Conservation (phyloP, 495 filamentous ascomycete genomes). For the Ascobolus immersus region DNA sequence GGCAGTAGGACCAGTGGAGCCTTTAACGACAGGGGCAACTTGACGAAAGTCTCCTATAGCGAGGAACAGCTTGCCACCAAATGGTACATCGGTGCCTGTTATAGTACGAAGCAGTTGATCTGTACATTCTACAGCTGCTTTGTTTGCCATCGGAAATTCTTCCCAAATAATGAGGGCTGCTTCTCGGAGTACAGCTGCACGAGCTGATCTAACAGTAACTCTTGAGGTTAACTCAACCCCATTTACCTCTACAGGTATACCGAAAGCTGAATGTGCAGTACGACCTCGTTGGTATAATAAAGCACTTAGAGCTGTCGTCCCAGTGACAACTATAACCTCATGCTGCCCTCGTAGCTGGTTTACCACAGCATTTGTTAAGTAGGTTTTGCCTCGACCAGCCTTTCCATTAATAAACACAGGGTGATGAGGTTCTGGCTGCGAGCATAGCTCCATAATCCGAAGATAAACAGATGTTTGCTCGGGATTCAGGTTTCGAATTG, state of each 20-base stretch:
- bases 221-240: not conserved
- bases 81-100: not conserved
- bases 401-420: conserved; percentile 4
- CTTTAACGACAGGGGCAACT: not conserved
- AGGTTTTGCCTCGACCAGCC: conserved; percentile 5
- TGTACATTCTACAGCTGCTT: not conserved
- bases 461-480: conserved; percentile 1
- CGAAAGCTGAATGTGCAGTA: not conserved
- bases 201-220: not conserved
- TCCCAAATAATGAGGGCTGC: not conserved
- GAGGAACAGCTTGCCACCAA: not conserved
- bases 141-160: not conserved
- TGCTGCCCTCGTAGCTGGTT: not conserved
- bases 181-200: not conserved
- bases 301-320: not conserved
- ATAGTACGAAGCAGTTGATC: not conserved
- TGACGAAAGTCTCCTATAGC: not conserved
- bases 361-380: not conserved
- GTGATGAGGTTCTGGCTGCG: not conserved
- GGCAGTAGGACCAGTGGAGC: not conserved
- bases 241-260: not conserved
- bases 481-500: not conserved
- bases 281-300: not conserved
- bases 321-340: not conserved
- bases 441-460: not conserved